A percentile compares a stretch with the other conserved stretches of the same genome.
Evolutionary conservation across 2,329 filamentous ascomycete species (phyloP).

Genomic region (Aspergillus viridinutans): DNA sequence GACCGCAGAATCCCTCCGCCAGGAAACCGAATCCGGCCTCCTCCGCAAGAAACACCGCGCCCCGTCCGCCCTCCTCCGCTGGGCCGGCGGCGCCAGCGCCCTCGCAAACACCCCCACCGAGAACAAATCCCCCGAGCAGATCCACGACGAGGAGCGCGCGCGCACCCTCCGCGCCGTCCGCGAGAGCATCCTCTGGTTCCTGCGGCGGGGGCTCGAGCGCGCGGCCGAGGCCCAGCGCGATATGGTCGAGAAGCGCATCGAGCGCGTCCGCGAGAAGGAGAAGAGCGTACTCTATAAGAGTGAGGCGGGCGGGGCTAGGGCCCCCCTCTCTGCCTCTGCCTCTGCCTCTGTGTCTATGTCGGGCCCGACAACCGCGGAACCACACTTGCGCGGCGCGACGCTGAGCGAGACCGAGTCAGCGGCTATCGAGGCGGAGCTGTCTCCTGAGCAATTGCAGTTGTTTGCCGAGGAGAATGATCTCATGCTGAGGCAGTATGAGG

Average conservation of each 20-base stretch:
- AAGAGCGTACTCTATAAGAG: conserved; percentile 76
- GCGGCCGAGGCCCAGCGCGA: conserved; percentile 74
- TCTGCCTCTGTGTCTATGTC: conserved; percentile 9
- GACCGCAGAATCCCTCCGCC: conserved; percentile 75
- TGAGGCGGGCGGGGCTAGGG: conserved; percentile 10
- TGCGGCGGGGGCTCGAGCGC: conserved; percentile 70
- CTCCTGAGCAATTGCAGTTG: conserved; percentile 81
- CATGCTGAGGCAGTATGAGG: conserved; percentile 90
- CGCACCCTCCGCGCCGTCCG: conserved; percentile 66
- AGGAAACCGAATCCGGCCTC: conserved; percentile 67
- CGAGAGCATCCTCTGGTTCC: conserved; percentile 78
- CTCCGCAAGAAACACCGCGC: conserved; percentile 66
- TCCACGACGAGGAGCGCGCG: conserved; percentile 65
- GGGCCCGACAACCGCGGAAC: not conserved
- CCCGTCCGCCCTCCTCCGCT: conserved; percentile 58
- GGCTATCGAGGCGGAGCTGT: conserved; percentile 58
- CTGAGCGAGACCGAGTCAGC: conserved; percentile 31
- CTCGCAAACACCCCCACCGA: not conserved
- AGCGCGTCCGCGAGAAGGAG: conserved; percentile 81
- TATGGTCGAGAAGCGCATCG: conserved; percentile 90
- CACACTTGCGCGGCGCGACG: conserved; percentile 3
- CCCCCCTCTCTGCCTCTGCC: conserved; percentile 7
- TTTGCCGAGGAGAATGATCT: conserved; percentile 91
- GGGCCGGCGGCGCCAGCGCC: conserved; percentile 53
- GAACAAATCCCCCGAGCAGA: conserved; percentile 61